Evolutionary conservation across 2,329 filamentous ascomycete genomes (phyloP).

Genomic region (Calonectria hongkongensis): DNA sequence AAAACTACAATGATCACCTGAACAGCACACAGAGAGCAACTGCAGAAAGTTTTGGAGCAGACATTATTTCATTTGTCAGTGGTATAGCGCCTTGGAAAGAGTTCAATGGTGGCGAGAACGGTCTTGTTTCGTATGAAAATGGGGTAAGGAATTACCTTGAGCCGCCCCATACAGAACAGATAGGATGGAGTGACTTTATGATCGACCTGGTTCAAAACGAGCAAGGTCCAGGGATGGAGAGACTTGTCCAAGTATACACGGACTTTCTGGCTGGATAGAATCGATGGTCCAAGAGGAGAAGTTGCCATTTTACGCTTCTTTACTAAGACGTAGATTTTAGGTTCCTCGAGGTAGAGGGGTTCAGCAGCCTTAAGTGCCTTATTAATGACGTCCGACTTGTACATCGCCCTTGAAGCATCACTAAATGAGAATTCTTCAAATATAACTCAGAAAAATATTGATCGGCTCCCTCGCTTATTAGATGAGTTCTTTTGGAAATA

Average conservation of each 20-base stretch:
- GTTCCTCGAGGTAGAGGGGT: too few species aligned
- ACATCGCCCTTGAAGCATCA: too few species aligned
- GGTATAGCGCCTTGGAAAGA: constrained; percentile 16
- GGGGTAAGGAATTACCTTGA: background rate
- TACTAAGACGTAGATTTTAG: too few species aligned
- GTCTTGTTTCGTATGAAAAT: background rate
- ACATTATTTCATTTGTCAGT: constrained; percentile 29
- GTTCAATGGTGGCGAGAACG: background rate
- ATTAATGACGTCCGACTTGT: too few species aligned
- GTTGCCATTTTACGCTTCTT: too few species aligned
- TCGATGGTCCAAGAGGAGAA: background rate
- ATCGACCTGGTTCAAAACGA: background rate
- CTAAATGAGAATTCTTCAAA: too few species aligned
- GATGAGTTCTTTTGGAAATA: too few species aligned
- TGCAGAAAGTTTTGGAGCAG: constrained; percentile 26
- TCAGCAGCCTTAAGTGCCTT: too few species aligned
- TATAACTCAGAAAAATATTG: too few species aligned
- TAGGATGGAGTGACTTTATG: background rate
- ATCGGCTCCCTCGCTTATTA: too few species aligned
- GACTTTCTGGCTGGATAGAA: background rate
- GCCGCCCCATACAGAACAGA: background rate
- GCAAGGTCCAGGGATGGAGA: background rate
- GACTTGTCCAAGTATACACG: background rate
- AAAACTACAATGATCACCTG: constrained; percentile 39
- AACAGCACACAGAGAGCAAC: constrained; percentile 7